These are phyloP conservation scores for Colletotrichum sublineola DNA, from an alignment of 2,329 filamentous ascomycete genomes.

Conservation along the genomic window DNA sequence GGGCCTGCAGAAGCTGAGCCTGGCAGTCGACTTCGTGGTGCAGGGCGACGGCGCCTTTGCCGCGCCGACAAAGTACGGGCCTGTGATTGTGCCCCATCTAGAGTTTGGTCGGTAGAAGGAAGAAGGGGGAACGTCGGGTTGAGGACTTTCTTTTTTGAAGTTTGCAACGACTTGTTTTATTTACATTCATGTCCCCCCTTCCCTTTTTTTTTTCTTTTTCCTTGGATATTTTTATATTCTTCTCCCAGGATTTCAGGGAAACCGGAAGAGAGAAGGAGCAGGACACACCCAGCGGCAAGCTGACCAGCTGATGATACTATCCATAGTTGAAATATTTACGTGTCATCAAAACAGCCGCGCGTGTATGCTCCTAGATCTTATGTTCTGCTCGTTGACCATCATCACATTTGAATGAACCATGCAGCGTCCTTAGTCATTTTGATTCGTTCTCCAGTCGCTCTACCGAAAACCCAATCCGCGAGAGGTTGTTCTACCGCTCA, in stretches of 20 bases:
- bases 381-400: neutral
- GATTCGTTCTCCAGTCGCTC: slow-evolving; percentile 7
- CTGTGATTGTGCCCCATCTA: slow-evolving; percentile 91
- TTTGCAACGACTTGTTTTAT: neutral
- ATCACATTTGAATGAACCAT: neutral
- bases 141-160: neutral
- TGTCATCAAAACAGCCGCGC: neutral
- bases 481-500: neutral
- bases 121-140: neutral
- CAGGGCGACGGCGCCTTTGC: slow-evolving; percentile 89
- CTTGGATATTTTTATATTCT: slow-evolving; percentile 30
- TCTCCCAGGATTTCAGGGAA: slow-evolving; percentile 10
- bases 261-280: slow-evolving; percentile 3
- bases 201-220: neutral
- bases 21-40: slow-evolving; percentile 97
- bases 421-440: neutral
- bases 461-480: slow-evolving; percentile 3
- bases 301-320: slow-evolving; percentile 32
- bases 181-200: neutral
- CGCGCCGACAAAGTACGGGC: slow-evolving; percentile 93
- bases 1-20: slow-evolving; percentile 77
- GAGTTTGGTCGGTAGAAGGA: slow-evolving; percentile 74
- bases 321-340: neutral
- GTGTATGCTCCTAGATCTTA: neutral
- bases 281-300: slow-evolving; percentile 16